Evolutionary conservation across 768 basidiomycete species (phyloP).

Genomic region (Kwoniella sp.): DNA sequence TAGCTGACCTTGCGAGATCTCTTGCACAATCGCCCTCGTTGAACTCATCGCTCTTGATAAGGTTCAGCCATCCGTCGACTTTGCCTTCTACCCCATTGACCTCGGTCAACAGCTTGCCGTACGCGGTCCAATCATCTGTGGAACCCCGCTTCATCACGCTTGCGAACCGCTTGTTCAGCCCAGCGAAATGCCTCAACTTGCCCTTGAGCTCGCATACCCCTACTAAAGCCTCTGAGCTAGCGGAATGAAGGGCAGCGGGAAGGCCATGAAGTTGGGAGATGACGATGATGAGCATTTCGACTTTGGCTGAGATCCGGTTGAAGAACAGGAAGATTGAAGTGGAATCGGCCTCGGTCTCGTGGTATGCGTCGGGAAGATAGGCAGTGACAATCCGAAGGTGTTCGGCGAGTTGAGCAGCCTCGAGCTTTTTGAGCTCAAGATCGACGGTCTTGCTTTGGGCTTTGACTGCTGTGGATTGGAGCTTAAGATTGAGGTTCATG

Average conservation of each 20-base stretch:
- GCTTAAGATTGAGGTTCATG: slow-evolving; percentile 90
- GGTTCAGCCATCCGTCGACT: slow-evolving; percentile 86
- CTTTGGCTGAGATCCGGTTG: slow-evolving; percentile 81
- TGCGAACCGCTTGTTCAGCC: slow-evolving; percentile 85
- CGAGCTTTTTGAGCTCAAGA: slow-evolving; percentile 80
- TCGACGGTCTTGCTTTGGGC: slow-evolving; percentile 88
- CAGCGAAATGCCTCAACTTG: slow-evolving; percentile 75
- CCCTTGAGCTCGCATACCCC: slow-evolving; percentile 94
- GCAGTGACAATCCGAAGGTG: slow-evolving; percentile 81
- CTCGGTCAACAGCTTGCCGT: slow-evolving; percentile 80
- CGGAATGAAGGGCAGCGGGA: slow-evolving; percentile 78
- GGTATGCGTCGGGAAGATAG: slow-evolving; percentile 86
- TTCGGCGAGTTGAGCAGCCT: slow-evolving; percentile 79
- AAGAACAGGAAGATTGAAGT: slow-evolving; percentile 91
- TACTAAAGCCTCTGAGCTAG: slow-evolving; percentile 81
- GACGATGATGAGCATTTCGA: slow-evolving; percentile 79
- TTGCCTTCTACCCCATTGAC: slow-evolving; percentile 85
- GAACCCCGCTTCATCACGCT: slow-evolving; percentile 78
- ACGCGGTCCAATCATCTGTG: slow-evolving; percentile 79
- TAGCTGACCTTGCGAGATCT: slow-evolving; percentile 78
- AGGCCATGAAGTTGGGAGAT: slow-evolving; percentile 81
- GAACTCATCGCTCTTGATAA: slow-evolving; percentile 84
- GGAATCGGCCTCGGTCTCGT: slow-evolving; percentile 84
- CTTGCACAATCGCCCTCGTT: slow-evolving; percentile 88
- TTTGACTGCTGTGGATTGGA: slow-evolving; percentile 88